Evolutionary conservation across 352 stramenopile species (phyloP).

Genomic region (Globisporangium nodosum): DNA sequence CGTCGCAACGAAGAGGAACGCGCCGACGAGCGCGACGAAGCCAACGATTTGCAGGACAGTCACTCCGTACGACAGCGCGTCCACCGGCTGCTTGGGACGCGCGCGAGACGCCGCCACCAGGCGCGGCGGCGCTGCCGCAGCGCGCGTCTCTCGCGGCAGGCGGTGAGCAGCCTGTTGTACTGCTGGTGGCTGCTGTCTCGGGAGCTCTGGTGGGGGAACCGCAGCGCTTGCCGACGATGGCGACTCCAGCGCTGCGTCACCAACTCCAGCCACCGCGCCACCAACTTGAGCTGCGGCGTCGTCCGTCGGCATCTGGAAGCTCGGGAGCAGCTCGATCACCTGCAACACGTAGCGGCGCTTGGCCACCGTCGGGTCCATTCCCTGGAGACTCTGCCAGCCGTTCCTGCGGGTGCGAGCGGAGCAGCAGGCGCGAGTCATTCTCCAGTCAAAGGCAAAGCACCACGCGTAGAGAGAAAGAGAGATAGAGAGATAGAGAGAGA

Average conservation of each 20-base stretch:
- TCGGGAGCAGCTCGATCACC: constrained; percentile 42
- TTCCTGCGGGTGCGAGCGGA: constrained; percentile 23
- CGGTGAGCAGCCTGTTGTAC: background rate
- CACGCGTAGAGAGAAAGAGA: background rate
- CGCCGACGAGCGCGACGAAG: constrained; percentile 9
- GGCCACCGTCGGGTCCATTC: constrained; percentile 28
- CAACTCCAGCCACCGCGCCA: background rate
- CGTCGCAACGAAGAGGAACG: constrained; percentile 3
- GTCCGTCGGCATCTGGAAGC: constrained; percentile 31
- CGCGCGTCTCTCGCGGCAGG: background rate
- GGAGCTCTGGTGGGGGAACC: background rate
- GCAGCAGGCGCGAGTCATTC: background rate
- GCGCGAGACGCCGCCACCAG: background rate
- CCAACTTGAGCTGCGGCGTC: background rate
- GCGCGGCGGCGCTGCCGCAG: background rate
- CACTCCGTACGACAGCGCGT: constrained; percentile 4
- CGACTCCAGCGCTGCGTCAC: background rate
- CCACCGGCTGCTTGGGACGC: constrained; percentile 6
- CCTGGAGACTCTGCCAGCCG: constrained; percentile 37
- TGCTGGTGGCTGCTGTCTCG: no score
- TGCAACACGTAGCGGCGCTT: constrained; percentile 48
- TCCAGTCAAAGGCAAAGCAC: background rate
- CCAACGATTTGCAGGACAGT: constrained; percentile 15
- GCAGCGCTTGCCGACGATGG: background rate
- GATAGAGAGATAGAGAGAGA: background rate